phyloP scores from a whole-genome alignment of 352 stramenopile species.

The Pythium diclinum region DNA sequence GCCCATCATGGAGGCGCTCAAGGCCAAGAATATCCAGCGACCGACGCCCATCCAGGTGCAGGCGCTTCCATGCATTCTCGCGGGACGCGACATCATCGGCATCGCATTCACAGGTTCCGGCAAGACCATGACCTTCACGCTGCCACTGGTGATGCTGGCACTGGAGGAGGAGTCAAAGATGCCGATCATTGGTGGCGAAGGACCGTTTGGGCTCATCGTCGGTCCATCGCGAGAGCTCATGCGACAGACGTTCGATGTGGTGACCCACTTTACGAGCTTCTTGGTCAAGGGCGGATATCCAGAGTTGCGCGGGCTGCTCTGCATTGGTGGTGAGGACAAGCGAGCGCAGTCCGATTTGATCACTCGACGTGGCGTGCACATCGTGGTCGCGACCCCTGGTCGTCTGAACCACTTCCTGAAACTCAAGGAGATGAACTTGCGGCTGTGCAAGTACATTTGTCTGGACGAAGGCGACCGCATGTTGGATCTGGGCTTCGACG shows the following conservation, averaged over 20 bases:
- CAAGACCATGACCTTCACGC: constrained; percentile 98
- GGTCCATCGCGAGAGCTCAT: constrained; percentile 97
- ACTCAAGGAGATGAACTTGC: constrained; percentile 91
- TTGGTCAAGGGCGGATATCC: constrained; percentile 72
- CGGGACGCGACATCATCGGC: constrained; percentile 97
- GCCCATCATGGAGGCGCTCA: constrained; percentile 90
- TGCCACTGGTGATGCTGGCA: constrained; percentile 96
- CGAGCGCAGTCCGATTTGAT: constrained; percentile 90
- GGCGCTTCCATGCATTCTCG: constrained; percentile 95
- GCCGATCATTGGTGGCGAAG: constrained; percentile 92
- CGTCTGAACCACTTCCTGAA: constrained; percentile 97
- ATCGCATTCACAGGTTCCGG: constrained; percentile 98
- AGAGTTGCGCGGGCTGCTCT: constrained; percentile 89
- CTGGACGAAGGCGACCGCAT: constrained; percentile 98
- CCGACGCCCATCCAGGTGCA: constrained; percentile 99
- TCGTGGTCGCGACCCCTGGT: constrained; percentile 96
- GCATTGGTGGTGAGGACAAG: constrained; percentile 96
- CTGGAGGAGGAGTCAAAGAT: constrained; percentile 96
- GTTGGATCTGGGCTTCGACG: constrained; percentile 94
- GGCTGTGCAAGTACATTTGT: constrained; percentile 96
- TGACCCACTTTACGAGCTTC: constrained; percentile 90
- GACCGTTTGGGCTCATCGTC: constrained; percentile 96
- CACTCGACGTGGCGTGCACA: constrained; percentile 90
- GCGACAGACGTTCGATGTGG: constrained; percentile 97
- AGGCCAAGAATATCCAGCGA: constrained; percentile 94